Percentiles rank a stretch among this genome's conserved stretches.
Conservation (phyloP, 805 yeast species). For the Saccharomycopsis fermentans region DNA sequence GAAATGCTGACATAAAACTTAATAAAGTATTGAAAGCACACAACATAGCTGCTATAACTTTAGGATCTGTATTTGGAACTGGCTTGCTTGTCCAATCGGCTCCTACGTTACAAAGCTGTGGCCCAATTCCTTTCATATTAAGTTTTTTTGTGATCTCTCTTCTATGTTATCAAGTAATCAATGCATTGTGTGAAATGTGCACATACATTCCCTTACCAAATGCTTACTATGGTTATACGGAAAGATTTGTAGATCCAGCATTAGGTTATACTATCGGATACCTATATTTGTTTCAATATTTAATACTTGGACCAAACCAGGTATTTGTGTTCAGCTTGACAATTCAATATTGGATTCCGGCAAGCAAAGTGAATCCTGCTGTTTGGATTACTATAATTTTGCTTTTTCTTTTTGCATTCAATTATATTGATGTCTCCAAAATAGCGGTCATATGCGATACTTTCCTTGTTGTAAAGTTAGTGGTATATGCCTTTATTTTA, state of each 20-base stretch:
- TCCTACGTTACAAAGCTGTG: constrained; percentile 48
- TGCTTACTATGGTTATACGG: constrained; percentile 51
- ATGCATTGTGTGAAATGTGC: constrained; percentile 66
- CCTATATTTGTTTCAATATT: constrained; percentile 45
- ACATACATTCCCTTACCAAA: constrained; percentile 61
- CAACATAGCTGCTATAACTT: constrained; percentile 15
- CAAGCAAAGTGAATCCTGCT: constrained; percentile 33
- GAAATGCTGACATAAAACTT: background rate
- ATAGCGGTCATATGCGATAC: constrained; percentile 27
- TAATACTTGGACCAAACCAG: constrained; percentile 42
- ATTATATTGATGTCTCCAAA: constrained; percentile 47
- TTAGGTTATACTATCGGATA: constrained; percentile 57
- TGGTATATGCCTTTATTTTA: constrained; percentile 30
- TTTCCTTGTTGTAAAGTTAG: constrained; percentile 30
- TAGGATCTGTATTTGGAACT: constrained; percentile 43
- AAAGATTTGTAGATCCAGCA: constrained; percentile 49
- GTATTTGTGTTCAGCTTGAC: constrained; percentile 46
- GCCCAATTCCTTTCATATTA: constrained; percentile 59
- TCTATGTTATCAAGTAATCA: constrained; percentile 13
- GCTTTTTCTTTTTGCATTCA: constrained; percentile 35
- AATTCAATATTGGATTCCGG: constrained; percentile 39
- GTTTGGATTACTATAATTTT: constrained; percentile 45
- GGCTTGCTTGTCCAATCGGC: constrained; percentile 75
- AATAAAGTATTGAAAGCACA: constrained; percentile 13
- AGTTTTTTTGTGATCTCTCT: constrained; percentile 33